Base-by-base conservation (phyloP, 208 protist species). In the Leishmania martiniquensis region DNA sequence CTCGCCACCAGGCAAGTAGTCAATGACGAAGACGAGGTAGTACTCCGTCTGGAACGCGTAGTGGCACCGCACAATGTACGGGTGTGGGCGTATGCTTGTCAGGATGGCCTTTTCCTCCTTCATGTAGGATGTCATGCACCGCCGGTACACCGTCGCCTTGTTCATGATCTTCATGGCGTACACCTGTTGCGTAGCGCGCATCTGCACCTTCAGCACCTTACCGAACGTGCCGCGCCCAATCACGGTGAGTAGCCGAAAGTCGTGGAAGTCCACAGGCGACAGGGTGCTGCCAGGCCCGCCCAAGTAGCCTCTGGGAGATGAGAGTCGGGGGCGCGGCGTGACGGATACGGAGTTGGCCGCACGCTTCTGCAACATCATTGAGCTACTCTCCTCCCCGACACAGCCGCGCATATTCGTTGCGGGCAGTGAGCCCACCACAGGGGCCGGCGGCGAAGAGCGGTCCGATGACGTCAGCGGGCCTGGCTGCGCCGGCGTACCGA, bases 1-100 rank as follows among this genome's bases (percentile, higher is more conserved):
- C 78, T 99, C 98, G 7, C 98, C 98, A 42, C 98, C 98, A 13
- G 97, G 94, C 0, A 98, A 81, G 74, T 95, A 99, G 80, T 99
- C 97, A 37, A 99, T 84, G 9, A 98, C 74, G 68, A 98, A 93
- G 81, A 95, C 96, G 22, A 98, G 74, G 75, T 97, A 87, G 70
- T 96, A 87, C 45, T 95, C 85, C 1, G 91, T 95, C 78, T 97
- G 94, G 75, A 99, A 98, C 4, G 94, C 85, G 66, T 83, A 92
- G 83, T 98, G 91, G 66, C 96, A 92, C 15, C 76, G 79, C 47
- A 98, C 90, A 42, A 98, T 86, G 85, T 96, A 98, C 17, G 95
- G 97, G 76, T 98, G 93, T 13, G 92, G 81, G 44, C 92, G 91
- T 6, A 98, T 82, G 3, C 78, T 65, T 22, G 83, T 83, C 29